These are phyloP conservation scores for Paramecium sonneborni DNA, from an alignment of 73 alveolate species.

Conservation along the genomic window DNA sequence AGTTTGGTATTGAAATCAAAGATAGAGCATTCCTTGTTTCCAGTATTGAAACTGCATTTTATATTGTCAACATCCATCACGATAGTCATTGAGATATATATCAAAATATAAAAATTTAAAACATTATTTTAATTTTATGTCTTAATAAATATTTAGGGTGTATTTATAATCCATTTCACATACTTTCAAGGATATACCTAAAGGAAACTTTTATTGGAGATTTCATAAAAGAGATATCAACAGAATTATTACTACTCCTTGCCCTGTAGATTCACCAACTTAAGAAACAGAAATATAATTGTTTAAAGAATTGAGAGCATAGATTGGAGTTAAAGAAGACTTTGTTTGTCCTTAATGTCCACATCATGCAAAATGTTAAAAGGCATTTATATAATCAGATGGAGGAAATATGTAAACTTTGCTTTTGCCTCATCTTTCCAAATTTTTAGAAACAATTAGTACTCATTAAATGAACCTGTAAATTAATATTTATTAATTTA, in stretches of 20 bases:
- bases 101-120: background rate
- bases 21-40: slow-evolving; percentile 81
- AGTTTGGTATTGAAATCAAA: slow-evolving; percentile 85
- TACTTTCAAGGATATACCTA: background rate
- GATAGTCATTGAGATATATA: slow-evolving; percentile 58
- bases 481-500: background rate
- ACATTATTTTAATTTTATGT: slow-evolving; percentile 26
- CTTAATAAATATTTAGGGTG: slow-evolving; percentile 22
- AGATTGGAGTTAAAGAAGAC: slow-evolving; percentile 22
- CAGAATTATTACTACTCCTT: background rate
- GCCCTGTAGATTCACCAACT: slow-evolving; percentile 11
- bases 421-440: background rate
- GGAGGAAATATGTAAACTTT: slow-evolving; percentile 45
- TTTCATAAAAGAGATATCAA: slow-evolving; percentile 12
- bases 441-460: background rate
- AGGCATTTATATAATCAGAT: background rate
- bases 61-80: slow-evolving; percentile 67
- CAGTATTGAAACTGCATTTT: slow-evolving; percentile 76
- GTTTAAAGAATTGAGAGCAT: slow-evolving; percentile 33
- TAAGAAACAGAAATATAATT: background rate
- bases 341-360: slow-evolving; percentile 35
- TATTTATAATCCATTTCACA: slow-evolving; percentile 19
- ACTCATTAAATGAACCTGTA: background rate
- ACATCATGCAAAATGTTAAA: background rate
- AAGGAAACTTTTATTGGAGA: slow-evolving; percentile 27